These are phyloP conservation scores for Leishmania amazonensis DNA, from an alignment of 208 protist species.

Conservation along the genomic window DNA sequence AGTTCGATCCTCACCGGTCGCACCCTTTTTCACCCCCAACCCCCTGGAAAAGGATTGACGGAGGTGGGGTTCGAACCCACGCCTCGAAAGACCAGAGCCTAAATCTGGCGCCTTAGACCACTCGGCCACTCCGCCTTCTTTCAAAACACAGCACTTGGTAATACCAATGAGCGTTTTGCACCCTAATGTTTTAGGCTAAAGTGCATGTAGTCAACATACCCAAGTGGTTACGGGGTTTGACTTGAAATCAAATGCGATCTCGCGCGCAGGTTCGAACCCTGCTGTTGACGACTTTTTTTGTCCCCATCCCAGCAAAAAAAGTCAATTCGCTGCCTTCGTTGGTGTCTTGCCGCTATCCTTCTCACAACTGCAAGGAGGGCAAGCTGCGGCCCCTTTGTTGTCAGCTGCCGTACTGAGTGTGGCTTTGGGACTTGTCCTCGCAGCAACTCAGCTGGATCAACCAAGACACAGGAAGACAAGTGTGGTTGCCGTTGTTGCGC, in stretches of 20 bases:
- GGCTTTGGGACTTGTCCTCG: no score
- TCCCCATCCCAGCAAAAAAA: no score
- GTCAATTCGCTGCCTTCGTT: no score
- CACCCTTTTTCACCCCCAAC: constrained; percentile 52
- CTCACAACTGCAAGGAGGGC: no score
- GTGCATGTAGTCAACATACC: constrained; percentile 52
- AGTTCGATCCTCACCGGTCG: constrained; percentile 89
- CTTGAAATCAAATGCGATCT: constrained; percentile 90
- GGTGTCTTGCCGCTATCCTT: no score
- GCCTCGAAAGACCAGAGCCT: constrained; percentile 77
- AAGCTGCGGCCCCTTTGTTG: no score
- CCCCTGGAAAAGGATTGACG: constrained; percentile 24
- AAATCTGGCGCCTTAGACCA: constrained; percentile 63
- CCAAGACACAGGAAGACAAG: no score
- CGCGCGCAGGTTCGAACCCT: constrained; percentile 90
- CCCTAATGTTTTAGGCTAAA: no score
- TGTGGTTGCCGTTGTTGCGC: no score
- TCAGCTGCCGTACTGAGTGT: no score
- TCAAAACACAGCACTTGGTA: background rate
- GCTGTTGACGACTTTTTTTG: constrained; percentile 49
- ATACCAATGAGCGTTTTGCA: no score
- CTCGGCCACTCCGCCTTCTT: constrained; percentile 17
- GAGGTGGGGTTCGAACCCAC: constrained; percentile 77
- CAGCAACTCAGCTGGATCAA: no score
- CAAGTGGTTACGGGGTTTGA: constrained; percentile 92